phyloP scores from a whole-genome alignment of 352 stramenopile species.

The Phytophthora kernoviae region DNA sequence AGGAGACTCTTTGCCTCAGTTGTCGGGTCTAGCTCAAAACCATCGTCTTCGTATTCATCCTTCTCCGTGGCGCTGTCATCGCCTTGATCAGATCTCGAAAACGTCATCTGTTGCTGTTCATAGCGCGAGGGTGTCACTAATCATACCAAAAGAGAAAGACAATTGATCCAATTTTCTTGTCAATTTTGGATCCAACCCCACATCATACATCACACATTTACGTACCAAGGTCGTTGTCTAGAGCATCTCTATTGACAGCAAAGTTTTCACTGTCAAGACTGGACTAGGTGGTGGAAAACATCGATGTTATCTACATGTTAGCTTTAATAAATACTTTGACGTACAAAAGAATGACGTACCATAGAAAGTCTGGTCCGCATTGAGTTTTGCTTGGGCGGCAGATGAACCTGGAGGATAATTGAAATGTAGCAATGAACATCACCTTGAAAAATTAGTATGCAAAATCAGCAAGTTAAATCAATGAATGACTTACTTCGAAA shows the following conservation, averaged over 20 bases:
- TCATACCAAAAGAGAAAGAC: background rate
- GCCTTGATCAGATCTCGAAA: slow-evolving; percentile 24
- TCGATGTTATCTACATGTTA: background rate
- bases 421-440: background rate
- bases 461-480: background rate
- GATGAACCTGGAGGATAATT: slow-evolving; percentile 43
- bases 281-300: slow-evolving; percentile 36
- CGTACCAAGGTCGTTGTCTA: slow-evolving; percentile 53
- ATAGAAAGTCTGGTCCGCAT: slow-evolving; percentile 56
- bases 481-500: slow-evolving; percentile 58
- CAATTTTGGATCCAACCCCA: too few relatives aligned
- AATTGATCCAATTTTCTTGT: slow-evolving; percentile 2
- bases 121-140: slow-evolving; percentile 46
- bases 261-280: slow-evolving; percentile 82
- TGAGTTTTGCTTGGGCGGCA: slow-evolving; percentile 46
- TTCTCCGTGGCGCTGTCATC: slow-evolving; percentile 31
- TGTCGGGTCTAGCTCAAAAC: slow-evolving; percentile 69
- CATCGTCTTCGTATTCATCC: slow-evolving; percentile 62
- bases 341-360: slow-evolving; percentile 20
- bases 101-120: slow-evolving; percentile 29
- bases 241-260: slow-evolving; percentile 61
- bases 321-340: background rate
- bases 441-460: background rate
- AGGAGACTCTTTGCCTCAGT: slow-evolving; percentile 12
- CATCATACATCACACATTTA: background rate